phyloP scores from a whole-genome alignment of 2,329 filamentous ascomycete genomes.

The Sclerotinia trifoliorum region DNA sequence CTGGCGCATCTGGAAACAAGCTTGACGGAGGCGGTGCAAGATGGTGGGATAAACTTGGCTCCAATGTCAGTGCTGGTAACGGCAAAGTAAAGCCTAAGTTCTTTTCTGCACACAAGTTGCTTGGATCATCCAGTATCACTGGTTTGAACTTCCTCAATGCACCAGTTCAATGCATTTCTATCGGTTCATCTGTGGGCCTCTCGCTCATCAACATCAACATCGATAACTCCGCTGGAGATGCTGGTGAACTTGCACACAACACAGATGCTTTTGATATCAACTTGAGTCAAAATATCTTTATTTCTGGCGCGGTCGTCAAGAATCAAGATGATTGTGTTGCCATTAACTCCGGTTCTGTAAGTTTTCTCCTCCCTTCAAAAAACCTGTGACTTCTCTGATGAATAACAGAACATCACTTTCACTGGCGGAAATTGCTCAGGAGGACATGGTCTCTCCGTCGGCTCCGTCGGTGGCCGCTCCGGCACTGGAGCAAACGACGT shows the following conservation, averaged over 20 bases:
- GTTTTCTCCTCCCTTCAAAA: too few relatives aligned
- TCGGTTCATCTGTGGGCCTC: constrained; percentile 46
- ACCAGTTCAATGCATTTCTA: constrained; percentile 52
- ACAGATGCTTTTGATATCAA: constrained; percentile 55
- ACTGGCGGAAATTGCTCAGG: constrained; percentile 36
- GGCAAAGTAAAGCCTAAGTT: constrained; percentile 65
- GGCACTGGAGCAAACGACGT: constrained; percentile 55
- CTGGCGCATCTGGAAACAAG: constrained; percentile 36
- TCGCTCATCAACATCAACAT: constrained; percentile 52
- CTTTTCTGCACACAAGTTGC: constrained; percentile 55
- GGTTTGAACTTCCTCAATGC: constrained; percentile 53
- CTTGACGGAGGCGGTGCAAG: constrained; percentile 51
- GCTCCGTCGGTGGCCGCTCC: constrained; percentile 53
- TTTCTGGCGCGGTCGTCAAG: constrained; percentile 51
- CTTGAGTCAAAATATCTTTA: constrained; percentile 47
- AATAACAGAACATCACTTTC: constrained; percentile 33
- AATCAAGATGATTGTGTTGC: constrained; percentile 62
- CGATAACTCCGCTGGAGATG: constrained; percentile 56
- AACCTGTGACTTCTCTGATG: neutral
- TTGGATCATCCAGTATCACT: constrained; percentile 48
- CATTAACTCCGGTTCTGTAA: constrained; percentile 52
- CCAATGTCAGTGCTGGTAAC: constrained; percentile 51
- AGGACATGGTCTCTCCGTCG: constrained; percentile 53
- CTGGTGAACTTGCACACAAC: constrained; percentile 46
- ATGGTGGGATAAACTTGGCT: constrained; percentile 60